Evolutionary conservation across 768 basidiomycete genomes (phyloP).

Genomic region (Gloeophyllum trabeum): DNA sequence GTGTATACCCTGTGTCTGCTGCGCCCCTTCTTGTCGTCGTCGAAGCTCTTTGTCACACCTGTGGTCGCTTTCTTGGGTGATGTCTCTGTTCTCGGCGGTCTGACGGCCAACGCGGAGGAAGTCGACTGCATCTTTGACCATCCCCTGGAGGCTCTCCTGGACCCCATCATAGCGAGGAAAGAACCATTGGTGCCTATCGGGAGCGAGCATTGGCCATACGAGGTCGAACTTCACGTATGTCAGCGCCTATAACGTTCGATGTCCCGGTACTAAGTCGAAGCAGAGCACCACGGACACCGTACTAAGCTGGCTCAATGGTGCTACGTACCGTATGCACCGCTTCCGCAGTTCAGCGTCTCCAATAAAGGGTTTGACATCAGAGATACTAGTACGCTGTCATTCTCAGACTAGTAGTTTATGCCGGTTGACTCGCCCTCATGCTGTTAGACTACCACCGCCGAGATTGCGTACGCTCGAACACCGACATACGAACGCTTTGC

Average conservation of each 20-base stretch:
- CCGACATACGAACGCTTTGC: conserved; percentile 51
- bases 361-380: conserved; percentile 75
- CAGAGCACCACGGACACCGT: conserved; percentile 48
- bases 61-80: conserved; percentile 63
- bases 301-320: conserved; percentile 34
- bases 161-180: conserved; percentile 38
- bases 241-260: neutral
- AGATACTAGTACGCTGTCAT: conserved; percentile 62
- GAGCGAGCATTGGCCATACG: conserved; percentile 72
- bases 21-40: conserved; percentile 59
- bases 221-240: conserved; percentile 62
- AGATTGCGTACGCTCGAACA: conserved; percentile 44
- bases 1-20: conserved; percentile 51
- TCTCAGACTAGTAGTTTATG: too few species aligned
- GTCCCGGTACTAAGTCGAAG: neutral
- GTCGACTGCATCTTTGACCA: conserved; percentile 76
- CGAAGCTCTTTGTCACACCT: conserved; percentile 64
- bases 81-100: conserved; percentile 31
- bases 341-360: conserved; percentile 71
- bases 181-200: conserved; percentile 41
- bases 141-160: conserved; percentile 61
- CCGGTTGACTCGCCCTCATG: too few species aligned
- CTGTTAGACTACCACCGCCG: conserved; percentile 52
- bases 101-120: conserved; percentile 52
- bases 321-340: conserved; percentile 72